Conservation (phyloP, 2,329 filamentous ascomycete genomes). For the Curvularia eragrostidis region DNA sequence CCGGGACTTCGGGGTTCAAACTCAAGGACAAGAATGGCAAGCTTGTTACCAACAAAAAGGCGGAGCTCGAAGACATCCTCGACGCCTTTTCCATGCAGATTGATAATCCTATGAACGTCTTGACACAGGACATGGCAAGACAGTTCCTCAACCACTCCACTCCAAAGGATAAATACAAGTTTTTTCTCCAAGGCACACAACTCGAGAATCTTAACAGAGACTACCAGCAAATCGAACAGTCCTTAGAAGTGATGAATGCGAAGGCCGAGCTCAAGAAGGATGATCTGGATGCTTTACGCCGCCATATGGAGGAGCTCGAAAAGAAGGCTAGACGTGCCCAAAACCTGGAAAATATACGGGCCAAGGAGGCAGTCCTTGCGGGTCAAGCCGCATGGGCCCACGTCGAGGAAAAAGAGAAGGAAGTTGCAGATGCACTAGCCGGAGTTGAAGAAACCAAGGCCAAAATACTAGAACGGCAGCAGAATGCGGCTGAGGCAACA, state of each 20-base stretch:
- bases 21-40: constrained; percentile 76
- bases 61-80: constrained; percentile 88
- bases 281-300: constrained; percentile 68
- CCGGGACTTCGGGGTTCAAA: constrained; percentile 82
- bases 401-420: constrained; percentile 75
- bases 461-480: constrained; percentile 58
- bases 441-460: constrained; percentile 49
- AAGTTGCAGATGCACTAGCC: constrained; percentile 35
- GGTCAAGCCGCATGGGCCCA: constrained; percentile 85
- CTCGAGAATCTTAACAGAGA: constrained; percentile 91
- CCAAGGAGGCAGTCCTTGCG: constrained; percentile 64
- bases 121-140: constrained; percentile 93
- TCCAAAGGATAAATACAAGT: constrained; percentile 88
- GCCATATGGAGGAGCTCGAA: constrained; percentile 66
- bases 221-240: constrained; percentile 82
- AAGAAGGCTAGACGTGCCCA: constrained; percentile 70
- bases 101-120: constrained; percentile 93
- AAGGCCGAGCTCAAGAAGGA: constrained; percentile 67
- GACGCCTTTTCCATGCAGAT: constrained; percentile 94
- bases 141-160: constrained; percentile 89
- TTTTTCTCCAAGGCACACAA: constrained; percentile 93
- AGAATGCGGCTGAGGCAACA: constrained; percentile 54
- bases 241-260: constrained; percentile 72
- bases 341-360: constrained; percentile 69
- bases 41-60: constrained; percentile 80